Evolutionary conservation across 2,329 filamentous ascomycete genomes (phyloP), one percentile per base, ranked within the genome.

Genomic region (Fusarium oxysporum): DNA sequence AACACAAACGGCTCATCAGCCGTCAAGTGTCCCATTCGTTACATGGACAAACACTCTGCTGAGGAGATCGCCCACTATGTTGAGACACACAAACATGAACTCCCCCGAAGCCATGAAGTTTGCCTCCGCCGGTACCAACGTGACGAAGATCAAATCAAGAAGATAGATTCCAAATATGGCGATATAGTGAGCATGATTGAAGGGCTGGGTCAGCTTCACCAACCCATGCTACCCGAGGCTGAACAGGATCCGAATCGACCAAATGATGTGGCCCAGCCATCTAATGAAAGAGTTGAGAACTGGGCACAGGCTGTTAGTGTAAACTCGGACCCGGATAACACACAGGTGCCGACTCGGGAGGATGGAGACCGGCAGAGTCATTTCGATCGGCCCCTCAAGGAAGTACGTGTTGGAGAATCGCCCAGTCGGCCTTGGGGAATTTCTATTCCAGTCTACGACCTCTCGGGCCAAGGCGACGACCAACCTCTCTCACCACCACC

Each of bases 371-470:
- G 94, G 63, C 86, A 91, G 71, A 88, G 91, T 64, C 93, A 92
- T 77, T 98, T 97, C 79, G 94, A 97, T 74, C 89, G 95, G 48
- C 91, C 93, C 0, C 82, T 98, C 58, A 94, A 96, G 79, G 96
- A 98, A 76, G 90, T 98, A 14, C 89, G 96, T n/a, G 91, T 98
- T 28, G 96, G 96, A 47, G 96, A 98, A 82, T 97, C 94, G 19
- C 96, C 96, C 9, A 97, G 93, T 81, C 88, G 96, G 48, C 96
- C 96, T 19, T 98, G 95, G 95, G 95, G 95, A 10, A 97, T 98
- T 58, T 90, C 90, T 9, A 92, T 98, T 1, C 95, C 95, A 6
- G 81, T 89, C 41, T 85, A 88, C 70, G 85, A 88, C 56, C 71
- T 80, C 10, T 77, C 80, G 25, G 80, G 79, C 8, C 76, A 82